Evolutionary conservation across 208 protist genomes (phyloP), one percentile per base, ranked within the genome.

Genomic region (Trypanosoma platydactyli): DNA sequence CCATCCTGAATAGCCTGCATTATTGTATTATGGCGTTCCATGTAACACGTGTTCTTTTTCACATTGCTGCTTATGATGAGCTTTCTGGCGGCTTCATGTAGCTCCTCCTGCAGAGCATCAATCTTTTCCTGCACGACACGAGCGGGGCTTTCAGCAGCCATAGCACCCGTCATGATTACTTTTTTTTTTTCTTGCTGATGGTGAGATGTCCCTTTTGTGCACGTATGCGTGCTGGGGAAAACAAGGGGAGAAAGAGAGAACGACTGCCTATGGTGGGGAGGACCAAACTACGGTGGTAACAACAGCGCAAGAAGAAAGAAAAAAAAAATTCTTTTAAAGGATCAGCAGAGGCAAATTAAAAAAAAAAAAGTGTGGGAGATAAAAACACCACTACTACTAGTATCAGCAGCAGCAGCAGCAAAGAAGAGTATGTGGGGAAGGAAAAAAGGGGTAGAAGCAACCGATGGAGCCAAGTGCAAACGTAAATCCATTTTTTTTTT

Each of bases 41-140:
- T 66, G 49, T 85, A 89, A 55, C 86, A 56, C 13, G 50, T 58
- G 53, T 91, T 88, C 61, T 73, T 76, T 51, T 71, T 64, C 48
- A 77, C 55, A 66, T 81, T 76, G 63, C 67, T 64, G 46, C 65
- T 67, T 18, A 60, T 35, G n/a, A 83, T 56, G 33, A 74, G 73
- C 38, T 70, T 51, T 27, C 54, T 76, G 16, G 91, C 66, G 48
- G 72, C 59, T 12, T 62, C 49, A 67, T 91, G 81, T 63, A 89
- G 46, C 69, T 89, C 76, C 50, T 78, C 57, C 71, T 91, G 80
- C 46, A 91, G 73, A 12, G 61, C 61, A 55, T 88, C 74, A 67
- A 94, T 86, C 42, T 77, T 57, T 11, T 58, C 40, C 56, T 94
- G 88, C 11, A 88, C 1, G 1, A n/a, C 29, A 6, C 64, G 54